Base-by-base conservation (phyloP, 805 yeast species). In the Teunomyces lycoperdinae region DNA sequence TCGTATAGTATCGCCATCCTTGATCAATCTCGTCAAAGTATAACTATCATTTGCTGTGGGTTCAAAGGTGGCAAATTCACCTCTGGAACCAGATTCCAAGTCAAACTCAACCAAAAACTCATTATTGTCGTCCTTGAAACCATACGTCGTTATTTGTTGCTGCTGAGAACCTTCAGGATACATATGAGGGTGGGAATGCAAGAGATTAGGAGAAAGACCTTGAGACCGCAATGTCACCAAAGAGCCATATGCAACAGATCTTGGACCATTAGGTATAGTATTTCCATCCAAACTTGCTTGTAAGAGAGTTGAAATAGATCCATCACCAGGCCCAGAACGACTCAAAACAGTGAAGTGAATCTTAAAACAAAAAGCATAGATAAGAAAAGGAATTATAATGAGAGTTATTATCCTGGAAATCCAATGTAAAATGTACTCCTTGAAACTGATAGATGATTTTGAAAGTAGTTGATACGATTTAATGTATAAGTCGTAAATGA, bases 71-170 rank as follows among this genome's bases (percentile, higher is more conserved):
- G 75, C 73, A 55, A 55, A 62, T 41, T 62, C 56, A 17, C 63
- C 63, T 27, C 50, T 50, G 13, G 43, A 35, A 1, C 66, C 63
- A 33, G 73, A 70, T 6, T 69, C 77, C 64, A 87, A 75, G 27
- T 74, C 77, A 59, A 94, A 73, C 3, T 98, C 98, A 70, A 94
- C 89, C 55, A 80, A 83, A 16, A 96, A 84, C 67, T 94, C 98
- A 61, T 94, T 94, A 63, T 94, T 98, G 66, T 94, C 99, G 66
- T 94, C 98, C 63, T 89, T 89, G 67, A 83, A 89, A 14, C 91
- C 88, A 65, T 94, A 94, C 5, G 94, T 88, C 26, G 99, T 94
- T 43, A 94, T 77, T 68, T 94, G 99, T 66, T 91, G 97, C 69
- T 94, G 98, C 52, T 79, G 78, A 2, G 97, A 88, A 3, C 98